A percentile compares a stretch with the other conserved stretches of the same genome.
These are phyloP conservation scores for Aaosphaeria arxii DNA, from an alignment of 2,329 filamentous ascomycete species.

Conservation along the genomic window DNA sequence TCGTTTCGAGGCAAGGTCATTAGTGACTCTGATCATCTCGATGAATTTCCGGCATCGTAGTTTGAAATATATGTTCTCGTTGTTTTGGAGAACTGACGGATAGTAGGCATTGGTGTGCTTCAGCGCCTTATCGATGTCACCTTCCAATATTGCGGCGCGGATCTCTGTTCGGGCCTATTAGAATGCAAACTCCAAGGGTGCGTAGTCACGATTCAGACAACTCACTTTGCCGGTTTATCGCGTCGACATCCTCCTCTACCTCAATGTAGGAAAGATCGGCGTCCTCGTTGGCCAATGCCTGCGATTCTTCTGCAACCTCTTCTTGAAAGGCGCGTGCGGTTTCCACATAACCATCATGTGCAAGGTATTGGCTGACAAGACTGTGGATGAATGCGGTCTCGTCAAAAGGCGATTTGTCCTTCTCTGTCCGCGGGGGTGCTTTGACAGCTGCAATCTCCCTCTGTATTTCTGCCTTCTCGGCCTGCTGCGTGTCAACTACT, in stretches of 20 bases:
- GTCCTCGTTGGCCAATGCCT: slow-evolving; percentile 61
- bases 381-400: slow-evolving; percentile 80
- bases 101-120: slow-evolving; percentile 77
- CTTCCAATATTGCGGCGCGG: slow-evolving; percentile 80
- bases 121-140: slow-evolving; percentile 88
- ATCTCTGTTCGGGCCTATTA: slow-evolving; percentile 59
- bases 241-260: slow-evolving; percentile 79
- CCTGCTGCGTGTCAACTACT: slow-evolving; percentile 8
- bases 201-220: slow-evolving; percentile 4
- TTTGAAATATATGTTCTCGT: slow-evolving; percentile 83
- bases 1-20: slow-evolving; percentile 40
- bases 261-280: slow-evolving; percentile 55
- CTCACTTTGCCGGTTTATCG: slow-evolving; percentile 80
- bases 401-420: slow-evolving; percentile 36
- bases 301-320: slow-evolving; percentile 73
- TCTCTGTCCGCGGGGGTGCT: slow-evolving; percentile 12
- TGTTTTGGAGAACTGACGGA: slow-evolving; percentile 72
- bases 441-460: slow-evolving; percentile 23
- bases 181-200: slow-evolving; percentile 5
- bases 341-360: slow-evolving; percentile 93
- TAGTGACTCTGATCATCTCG: slow-evolving; percentile 64
- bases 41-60: slow-evolving; percentile 89
- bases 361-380: slow-evolving; percentile 82
- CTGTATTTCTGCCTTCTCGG: slow-evolving; percentile 33
- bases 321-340: slow-evolving; percentile 84